Percentiles rank a stretch among this genome's conserved stretches.
Conservation (phyloP, 2,329 filamentous ascomycete genomes). For the Alternaria tenuissima region DNA sequence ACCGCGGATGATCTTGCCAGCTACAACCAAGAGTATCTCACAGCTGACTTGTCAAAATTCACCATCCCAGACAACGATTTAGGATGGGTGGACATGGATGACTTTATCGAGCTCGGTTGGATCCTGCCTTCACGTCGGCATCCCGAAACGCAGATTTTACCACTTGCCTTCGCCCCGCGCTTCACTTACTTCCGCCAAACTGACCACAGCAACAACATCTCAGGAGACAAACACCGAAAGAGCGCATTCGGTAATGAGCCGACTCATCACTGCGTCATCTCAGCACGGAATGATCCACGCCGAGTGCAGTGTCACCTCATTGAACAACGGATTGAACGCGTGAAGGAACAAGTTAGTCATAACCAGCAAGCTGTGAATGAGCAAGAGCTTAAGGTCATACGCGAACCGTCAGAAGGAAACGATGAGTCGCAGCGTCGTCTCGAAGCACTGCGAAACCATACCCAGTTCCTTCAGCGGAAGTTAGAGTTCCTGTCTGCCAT, state of each 20-base stretch:
- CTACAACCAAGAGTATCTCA: conserved; percentile 60
- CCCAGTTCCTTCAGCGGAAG: conserved; percentile 65
- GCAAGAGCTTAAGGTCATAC: conserved; percentile 70
- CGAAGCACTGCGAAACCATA: conserved; percentile 64
- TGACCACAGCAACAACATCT: conserved; percentile 82
- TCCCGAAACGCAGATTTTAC: conserved; percentile 92
- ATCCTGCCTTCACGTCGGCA: conserved; percentile 89
- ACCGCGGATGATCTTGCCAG: conserved; percentile 69
- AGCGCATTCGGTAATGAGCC: conserved; percentile 93
- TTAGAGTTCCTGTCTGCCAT: conserved; percentile 67
- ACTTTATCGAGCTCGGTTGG: conserved; percentile 98
- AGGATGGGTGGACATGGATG: conserved; percentile 99
- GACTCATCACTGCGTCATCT: conserved; percentile 96
- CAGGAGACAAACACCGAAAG: conserved; percentile 80
- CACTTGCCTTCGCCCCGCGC: conserved; percentile 89
- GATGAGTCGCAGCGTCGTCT: conserved; percentile 64
- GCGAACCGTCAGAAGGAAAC: conserved; percentile 62
- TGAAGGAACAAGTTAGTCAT: conserved; percentile 78
- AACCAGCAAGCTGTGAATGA: conserved; percentile 79
- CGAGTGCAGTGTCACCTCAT: conserved; percentile 88
- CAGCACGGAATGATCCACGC: conserved; percentile 74
- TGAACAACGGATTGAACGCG: conserved; percentile 77
- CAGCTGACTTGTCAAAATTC: conserved; percentile 79
- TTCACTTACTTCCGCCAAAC: conserved; percentile 98
- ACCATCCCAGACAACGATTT: conserved; percentile 95